Evolutionary conservation across 2,329 filamentous ascomycete genomes (phyloP).

Genomic region (Colletotrichum somersetense): DNA sequence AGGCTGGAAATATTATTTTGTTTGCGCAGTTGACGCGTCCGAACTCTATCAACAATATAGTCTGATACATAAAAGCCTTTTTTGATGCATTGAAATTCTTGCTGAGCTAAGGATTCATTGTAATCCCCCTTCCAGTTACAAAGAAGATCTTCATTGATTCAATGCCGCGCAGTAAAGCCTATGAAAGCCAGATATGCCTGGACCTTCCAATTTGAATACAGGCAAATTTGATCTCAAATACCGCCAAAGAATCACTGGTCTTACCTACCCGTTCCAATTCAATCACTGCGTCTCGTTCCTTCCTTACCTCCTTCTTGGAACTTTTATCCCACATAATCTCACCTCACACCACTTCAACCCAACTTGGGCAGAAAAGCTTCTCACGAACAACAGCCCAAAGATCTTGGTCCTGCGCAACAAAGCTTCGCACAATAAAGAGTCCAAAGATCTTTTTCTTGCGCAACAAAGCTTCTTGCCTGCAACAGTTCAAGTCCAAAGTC

Average conservation of each 20-base stretch:
- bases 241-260: accelerated
- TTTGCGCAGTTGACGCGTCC: too few relatives aligned
- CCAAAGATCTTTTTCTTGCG: background rate
- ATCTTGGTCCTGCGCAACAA: background rate
- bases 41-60: too few relatives aligned
- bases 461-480: background rate
- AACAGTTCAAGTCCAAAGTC: background rate
- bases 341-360: background rate
- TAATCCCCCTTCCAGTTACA: background rate
- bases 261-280: too few relatives aligned
- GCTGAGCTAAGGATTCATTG: too few relatives aligned
- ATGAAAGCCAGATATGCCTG: background rate
- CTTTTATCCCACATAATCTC: background rate
- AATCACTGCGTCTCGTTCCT: background rate
- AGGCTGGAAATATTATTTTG: background rate
- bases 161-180: accelerated
- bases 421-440: background rate
- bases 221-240: too few relatives aligned
- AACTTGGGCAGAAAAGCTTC: background rate
- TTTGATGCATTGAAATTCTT: background rate
- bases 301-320: background rate
- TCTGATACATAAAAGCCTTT: too few relatives aligned
- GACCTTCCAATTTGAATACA: too few relatives aligned
- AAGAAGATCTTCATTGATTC: background rate
- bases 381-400: background rate